A percentile compares a stretch with the other conserved stretches of the same genome.
Evolutionary conservation across 2,329 filamentous ascomycete species (phyloP).

Genomic region (Trichoderma pleuroti): DNA sequence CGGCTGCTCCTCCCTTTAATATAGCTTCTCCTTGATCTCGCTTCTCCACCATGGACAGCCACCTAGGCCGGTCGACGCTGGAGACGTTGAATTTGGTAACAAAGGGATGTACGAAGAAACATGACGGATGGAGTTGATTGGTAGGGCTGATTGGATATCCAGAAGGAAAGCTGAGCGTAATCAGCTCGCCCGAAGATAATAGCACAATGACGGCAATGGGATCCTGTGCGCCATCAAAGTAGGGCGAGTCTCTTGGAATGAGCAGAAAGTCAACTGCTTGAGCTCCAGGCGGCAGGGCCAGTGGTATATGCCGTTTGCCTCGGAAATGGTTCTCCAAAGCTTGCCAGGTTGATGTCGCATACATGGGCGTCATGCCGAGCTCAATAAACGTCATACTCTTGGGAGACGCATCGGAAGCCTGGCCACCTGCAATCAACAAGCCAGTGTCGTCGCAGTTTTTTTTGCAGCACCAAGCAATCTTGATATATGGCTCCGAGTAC

Average conservation of each 20-base stretch:
- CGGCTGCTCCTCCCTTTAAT: conserved; percentile 74
- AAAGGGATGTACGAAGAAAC: conserved; percentile 89
- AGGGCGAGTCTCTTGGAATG: conserved; percentile 76
- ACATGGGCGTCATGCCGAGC: conserved; percentile 81
- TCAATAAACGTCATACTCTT: conserved; percentile 88
- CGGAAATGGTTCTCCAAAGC: conserved; percentile 73
- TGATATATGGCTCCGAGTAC: conserved; percentile 70
- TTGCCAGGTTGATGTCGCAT: conserved; percentile 89
- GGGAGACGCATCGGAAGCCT: conserved; percentile 60
- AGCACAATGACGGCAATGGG: conserved; percentile 80
- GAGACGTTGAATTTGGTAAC: conserved; percentile 70
- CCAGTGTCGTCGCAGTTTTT: conserved; percentile 90
- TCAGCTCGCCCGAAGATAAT: conserved; percentile 79
- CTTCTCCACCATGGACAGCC: conserved; percentile 88
- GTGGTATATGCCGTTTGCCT: conserved; percentile 66
- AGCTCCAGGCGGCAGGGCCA: conserved; percentile 74
- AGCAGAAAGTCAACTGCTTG: conserved; percentile 78
- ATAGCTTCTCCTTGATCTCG: conserved; percentile 74
- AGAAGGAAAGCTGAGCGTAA: conserved; percentile 88
- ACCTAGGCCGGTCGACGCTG: conserved; percentile 71
- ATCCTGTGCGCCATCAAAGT: conserved; percentile 85
- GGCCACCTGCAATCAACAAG: conserved; percentile 79
- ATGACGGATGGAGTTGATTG: conserved; percentile 83
- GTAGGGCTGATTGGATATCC: conserved; percentile 88
- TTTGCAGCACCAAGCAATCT: conserved; percentile 90